Evolutionary conservation across 1,139 yeast species (phyloP).

Genomic region (Debaryomyces psychrophilus): DNA sequence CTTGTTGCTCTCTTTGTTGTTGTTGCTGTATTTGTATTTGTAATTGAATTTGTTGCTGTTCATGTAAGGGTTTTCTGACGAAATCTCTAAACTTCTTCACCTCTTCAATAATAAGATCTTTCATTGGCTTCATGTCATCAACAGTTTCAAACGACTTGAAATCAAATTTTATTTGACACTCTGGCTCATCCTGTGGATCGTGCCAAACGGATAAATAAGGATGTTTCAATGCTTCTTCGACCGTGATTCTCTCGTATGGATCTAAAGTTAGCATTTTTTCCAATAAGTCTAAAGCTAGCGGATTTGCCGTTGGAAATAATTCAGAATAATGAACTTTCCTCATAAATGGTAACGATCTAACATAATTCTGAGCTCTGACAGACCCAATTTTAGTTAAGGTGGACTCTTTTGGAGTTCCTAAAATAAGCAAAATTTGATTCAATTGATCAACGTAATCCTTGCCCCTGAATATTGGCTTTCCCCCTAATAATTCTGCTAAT

Average conservation of each 20-base stretch:
- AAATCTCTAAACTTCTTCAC: conserved; percentile 78
- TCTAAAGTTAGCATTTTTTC: conserved; percentile 85
- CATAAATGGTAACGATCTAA: conserved; percentile 81
- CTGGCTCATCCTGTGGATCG: conserved; percentile 94
- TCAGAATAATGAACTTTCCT: conserved; percentile 75
- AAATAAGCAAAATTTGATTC: conserved; percentile 78
- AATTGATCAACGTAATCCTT: conserved; percentile 95
- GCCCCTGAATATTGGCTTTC: conserved; percentile 91
- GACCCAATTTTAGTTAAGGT: conserved; percentile 86
- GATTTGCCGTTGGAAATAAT: conserved; percentile 83
- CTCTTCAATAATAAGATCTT: conserved; percentile 77
- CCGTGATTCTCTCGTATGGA: conserved; percentile 84
- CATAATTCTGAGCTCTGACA: conserved; percentile 88
- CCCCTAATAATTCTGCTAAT: conserved; percentile 88
- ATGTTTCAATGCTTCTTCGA: conserved; percentile 85
- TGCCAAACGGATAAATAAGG: conserved; percentile 94
- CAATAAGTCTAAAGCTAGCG: conserved; percentile 81
- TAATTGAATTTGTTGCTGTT: conserved; percentile 56
- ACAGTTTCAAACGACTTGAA: conserved; percentile 83
- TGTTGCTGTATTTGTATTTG: conserved; percentile 41
- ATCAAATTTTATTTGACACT: conserved; percentile 80
- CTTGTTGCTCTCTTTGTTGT: conserved; percentile 32
- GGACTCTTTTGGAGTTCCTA: conserved; percentile 90
- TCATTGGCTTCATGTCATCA: conserved; percentile 78
- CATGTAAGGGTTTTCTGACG: conserved; percentile 76